These are phyloP conservation scores for Cyclotella kingstonii DNA, from an alignment of 108 stramenopile genomes.

Conservation along the genomic window DNA sequence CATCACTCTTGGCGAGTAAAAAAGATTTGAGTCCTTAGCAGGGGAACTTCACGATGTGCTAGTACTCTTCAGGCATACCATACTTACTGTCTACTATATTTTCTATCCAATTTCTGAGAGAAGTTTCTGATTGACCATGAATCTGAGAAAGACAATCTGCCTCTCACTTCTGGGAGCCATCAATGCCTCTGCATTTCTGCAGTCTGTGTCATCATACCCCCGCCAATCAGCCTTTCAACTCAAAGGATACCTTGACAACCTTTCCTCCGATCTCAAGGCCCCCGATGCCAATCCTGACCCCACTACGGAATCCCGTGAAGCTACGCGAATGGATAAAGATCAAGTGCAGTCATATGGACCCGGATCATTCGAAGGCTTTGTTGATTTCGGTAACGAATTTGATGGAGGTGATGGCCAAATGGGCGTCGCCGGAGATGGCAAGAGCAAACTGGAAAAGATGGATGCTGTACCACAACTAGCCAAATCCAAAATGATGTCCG, in stretches of 20 bases:
- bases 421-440: slow-evolving; percentile 89
- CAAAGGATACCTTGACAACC: slow-evolving; percentile 71
- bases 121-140: no score
- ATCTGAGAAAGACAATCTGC: no score
- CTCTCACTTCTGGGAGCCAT: no score
- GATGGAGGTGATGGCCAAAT: slow-evolving; percentile 81
- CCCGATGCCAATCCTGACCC: slow-evolving; percentile 33
- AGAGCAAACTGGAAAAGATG: slow-evolving; percentile 54
- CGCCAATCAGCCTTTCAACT: slow-evolving; percentile 6
- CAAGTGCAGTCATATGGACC: slow-evolving; percentile 53
- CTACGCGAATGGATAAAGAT: slow-evolving; percentile 51
- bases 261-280: slow-evolving; percentile 42
- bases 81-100: no score
- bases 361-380: slow-evolving; percentile 60
- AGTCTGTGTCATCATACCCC: background rate
- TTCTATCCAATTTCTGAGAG: no score
- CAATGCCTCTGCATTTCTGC: no score
- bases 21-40: no score
- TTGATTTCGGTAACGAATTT: slow-evolving; percentile 75
- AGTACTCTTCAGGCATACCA: no score
- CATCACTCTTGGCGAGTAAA: no score
- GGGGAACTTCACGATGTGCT: no score
- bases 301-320: slow-evolving; percentile 41
- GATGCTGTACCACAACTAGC: slow-evolving; percentile 35
- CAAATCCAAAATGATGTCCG: slow-evolving; percentile 67